phyloP scores from a whole-genome alignment of 768 basidiomycete genomes.

The Russula sp. region DNA sequence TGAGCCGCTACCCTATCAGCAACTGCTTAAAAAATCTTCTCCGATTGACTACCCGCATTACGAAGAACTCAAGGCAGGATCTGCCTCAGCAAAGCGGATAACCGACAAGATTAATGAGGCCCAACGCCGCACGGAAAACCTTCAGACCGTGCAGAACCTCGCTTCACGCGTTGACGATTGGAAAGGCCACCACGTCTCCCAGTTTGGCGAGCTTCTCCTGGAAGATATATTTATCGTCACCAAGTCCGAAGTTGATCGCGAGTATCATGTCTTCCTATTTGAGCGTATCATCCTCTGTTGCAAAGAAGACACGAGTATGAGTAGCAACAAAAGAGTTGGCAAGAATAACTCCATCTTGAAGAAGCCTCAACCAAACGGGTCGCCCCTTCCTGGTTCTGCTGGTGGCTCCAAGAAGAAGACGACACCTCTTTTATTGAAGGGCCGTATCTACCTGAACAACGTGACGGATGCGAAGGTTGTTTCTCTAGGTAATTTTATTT shows the following conservation, averaged over 20 bases:
- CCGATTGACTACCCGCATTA: conserved; percentile 58
- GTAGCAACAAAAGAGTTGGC: conserved; percentile 55
- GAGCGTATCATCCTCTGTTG: conserved; percentile 99
- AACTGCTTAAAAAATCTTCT: conserved; percentile 66
- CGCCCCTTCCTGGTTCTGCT: conserved; percentile 44
- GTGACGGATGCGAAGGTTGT: conserved; percentile 62
- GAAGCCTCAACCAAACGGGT: conserved; percentile 57
- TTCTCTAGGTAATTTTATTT: conserved; percentile 52
- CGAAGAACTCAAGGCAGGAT: conserved; percentile 79
- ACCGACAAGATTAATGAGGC: conserved; percentile 96
- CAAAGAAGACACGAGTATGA: conserved; percentile 71
- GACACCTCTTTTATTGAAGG: conserved; percentile 84
- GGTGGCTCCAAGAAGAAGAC: conserved; percentile 64
- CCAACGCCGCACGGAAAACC: conserved; percentile 85
- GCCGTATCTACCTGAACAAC: conserved; percentile 95
- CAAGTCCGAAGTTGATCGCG: conserved; percentile 93
- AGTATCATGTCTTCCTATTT: conserved; percentile 98
- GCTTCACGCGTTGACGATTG: conserved; percentile 90
- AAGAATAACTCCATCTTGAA: conserved; percentile 90
- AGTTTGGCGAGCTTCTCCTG: conserved; percentile 90
- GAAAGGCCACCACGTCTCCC: conserved; percentile 95
- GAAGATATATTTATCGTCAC: conserved; percentile 96
- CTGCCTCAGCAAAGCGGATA: conserved; percentile 84
- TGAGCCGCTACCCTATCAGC: conserved; percentile 37
- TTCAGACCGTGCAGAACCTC: conserved; percentile 83